A percentile compares a stretch with the other conserved stretches of the same genome.
Conservation (phyloP, 768 basidiomycete genomes). For the Tricholoma saponaceum region DNA sequence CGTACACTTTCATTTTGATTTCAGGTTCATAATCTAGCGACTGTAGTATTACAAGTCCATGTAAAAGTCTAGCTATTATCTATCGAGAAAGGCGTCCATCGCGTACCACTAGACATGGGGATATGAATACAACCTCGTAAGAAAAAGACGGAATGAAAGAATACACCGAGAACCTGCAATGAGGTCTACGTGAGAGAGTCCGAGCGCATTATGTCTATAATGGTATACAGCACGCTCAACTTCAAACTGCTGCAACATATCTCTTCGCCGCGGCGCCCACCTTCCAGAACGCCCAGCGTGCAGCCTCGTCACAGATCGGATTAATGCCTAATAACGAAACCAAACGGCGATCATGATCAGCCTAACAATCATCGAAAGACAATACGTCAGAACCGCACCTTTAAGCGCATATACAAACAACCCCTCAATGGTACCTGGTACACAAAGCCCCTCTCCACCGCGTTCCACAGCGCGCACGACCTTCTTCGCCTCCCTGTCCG, state of each 20-base stretch:
- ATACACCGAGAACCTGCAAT: background rate
- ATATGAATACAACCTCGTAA: no score
- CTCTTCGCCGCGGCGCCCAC: background rate
- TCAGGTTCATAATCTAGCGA: no score
- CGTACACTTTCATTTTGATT: no score
- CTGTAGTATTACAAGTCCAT: no score
- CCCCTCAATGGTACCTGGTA: background rate
- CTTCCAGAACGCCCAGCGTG: background rate
- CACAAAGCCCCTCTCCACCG: background rate
- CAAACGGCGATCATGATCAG: background rate
- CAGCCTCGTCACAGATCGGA: conserved; percentile 22
- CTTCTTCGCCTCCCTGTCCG: background rate
- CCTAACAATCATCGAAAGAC: background rate
- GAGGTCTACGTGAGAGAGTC: background rate
- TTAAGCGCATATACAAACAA: background rate
- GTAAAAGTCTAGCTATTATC: no score
- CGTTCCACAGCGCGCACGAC: background rate
- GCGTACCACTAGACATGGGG: no score
- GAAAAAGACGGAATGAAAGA: background rate
- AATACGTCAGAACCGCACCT: background rate
- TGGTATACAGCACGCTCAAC: background rate
- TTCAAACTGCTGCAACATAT: background rate
- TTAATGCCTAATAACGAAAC: conserved; percentile 22
- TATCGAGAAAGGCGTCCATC: no score
- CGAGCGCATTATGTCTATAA: background rate